phyloP scores from a whole-genome alignment of 2,329 filamentous ascomycete species.

The Ceratocystis harringtonii region DNA sequence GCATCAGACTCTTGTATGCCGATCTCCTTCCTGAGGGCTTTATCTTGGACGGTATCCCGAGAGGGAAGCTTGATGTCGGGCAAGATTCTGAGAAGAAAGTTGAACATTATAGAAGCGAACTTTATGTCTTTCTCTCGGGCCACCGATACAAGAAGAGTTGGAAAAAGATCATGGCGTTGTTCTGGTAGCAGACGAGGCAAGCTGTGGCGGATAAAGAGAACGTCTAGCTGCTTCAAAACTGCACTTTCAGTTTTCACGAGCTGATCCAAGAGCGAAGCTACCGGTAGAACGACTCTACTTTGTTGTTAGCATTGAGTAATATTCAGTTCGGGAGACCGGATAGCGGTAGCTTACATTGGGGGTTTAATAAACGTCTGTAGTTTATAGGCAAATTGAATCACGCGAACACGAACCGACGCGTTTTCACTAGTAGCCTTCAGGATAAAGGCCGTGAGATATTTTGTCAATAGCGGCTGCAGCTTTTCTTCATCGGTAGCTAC shows the following conservation, averaged over 20 bases:
- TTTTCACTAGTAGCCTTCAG: constrained; percentile 76
- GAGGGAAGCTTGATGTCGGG: constrained; percentile 56
- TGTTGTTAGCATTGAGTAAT: neutral
- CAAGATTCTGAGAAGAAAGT: constrained; percentile 64
- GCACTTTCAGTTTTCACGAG: constrained; percentile 63
- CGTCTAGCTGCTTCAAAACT: constrained; percentile 73
- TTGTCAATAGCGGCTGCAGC: constrained; percentile 60
- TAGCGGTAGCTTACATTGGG: constrained; percentile 28
- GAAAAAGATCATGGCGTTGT: constrained; percentile 59
- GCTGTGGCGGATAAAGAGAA: constrained; percentile 80
- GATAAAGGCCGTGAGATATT: constrained; percentile 66
- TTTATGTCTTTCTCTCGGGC: constrained; percentile 37
- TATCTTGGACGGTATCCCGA: constrained; percentile 66
- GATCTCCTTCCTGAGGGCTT: constrained; percentile 47
- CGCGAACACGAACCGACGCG: constrained; percentile 63
- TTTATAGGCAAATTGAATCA: constrained; percentile 36
- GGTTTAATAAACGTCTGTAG: constrained; percentile 41
- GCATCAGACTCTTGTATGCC: constrained; percentile 57
- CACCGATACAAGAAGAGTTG: constrained; percentile 53
- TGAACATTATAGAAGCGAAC: constrained; percentile 45
- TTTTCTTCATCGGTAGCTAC: constrained; percentile 73
- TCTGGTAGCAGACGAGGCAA: constrained; percentile 34
- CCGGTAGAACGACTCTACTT: constrained; percentile 58
- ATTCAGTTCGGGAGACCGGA: neutral
- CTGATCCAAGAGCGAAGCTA: constrained; percentile 70